A percentile compares a stretch with the other conserved stretches of the same genome.
Evolutionary conservation across 352 stramenopile genomes (phyloP).

Genomic region (Phytophthora crassamura): DNA sequence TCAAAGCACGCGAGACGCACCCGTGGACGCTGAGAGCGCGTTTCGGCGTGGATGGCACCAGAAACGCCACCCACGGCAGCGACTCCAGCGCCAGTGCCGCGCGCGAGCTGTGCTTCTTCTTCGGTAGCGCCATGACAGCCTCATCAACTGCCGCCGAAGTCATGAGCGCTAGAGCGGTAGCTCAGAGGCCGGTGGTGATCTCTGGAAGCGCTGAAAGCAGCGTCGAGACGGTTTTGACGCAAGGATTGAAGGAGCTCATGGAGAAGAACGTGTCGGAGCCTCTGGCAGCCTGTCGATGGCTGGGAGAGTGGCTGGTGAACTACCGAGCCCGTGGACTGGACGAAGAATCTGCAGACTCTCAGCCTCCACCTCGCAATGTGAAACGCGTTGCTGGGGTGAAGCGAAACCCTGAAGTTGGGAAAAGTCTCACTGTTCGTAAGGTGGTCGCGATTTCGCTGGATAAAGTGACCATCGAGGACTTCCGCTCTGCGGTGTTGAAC

Average conservation of each 20-base stretch:
- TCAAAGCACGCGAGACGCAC: conserved; percentile 48
- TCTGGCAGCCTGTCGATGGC: conserved; percentile 56
- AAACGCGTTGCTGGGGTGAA: conserved; percentile 2
- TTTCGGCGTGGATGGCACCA: conserved; percentile 82
- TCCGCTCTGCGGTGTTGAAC: conserved; percentile 12
- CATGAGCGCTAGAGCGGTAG: conserved; percentile 10
- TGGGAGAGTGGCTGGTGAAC: conserved; percentile 56
- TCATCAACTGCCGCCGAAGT: conserved; percentile 10
- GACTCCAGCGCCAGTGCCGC: conserved; percentile 61
- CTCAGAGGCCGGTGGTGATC: conserved; percentile 13
- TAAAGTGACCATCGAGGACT: not conserved
- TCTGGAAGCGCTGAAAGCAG: conserved; percentile 12
- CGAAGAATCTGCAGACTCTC: conserved; percentile 8
- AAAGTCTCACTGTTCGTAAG: conserved; percentile 4
- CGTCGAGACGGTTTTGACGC: conserved; percentile 46
- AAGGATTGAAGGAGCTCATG: conserved; percentile 51
- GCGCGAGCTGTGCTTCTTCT: conserved; percentile 85
- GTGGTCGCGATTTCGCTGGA: conserved; percentile 33
- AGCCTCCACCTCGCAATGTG: not conserved
- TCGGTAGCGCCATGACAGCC: conserved; percentile 41
- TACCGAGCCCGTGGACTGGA: conserved; percentile 28
- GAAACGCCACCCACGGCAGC: conserved; percentile 86
- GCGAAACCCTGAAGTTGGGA: not conserved
- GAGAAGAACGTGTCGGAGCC: conserved; percentile 27
- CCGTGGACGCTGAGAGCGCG: conserved; percentile 69